Evolutionary conservation across 108 stramenopile genomes (phyloP), one percentile per base, ranked within the genome.

Genomic region (Skeletonema menzelii): DNA sequence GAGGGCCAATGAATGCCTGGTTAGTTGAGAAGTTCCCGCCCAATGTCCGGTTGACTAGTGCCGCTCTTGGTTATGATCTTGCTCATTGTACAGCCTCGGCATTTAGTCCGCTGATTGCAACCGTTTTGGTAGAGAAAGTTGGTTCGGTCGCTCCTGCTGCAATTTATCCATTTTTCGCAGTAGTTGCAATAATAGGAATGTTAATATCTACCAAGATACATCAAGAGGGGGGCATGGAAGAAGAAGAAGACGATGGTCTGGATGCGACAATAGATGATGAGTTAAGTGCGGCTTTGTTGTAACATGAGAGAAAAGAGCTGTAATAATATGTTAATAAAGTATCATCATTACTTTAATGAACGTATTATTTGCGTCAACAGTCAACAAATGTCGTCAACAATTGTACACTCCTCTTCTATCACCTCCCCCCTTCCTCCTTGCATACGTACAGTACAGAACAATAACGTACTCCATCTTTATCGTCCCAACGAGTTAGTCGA

Each of bases 1-100:
- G 88, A 5, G 91, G 76, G 0, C 91, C 91, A 19, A 73, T 89
- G 69, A 79, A 71, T 44, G 85, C 88, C 0, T 92, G 86, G 86
- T 65, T 89, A 5, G 82, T 88, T 10, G 88, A 92, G 59, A 86
- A 71, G 49, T 92, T 89, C 49, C 77, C 85, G 0, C 76, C 83
- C 8, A 76, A 88, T 31, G 65, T 80, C 31, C 56, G 91, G 22
- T 44, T 92, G 37, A 89, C 91, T 6, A 70, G 67, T 24, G 87
- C 81, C 5, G 81, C 83, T 13, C 56, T 92, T 15, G 88, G 91
- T 2, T 92, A 89, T 56, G 85, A 89, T 60, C 42, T 89, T 22
- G 77, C 86, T 7, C 86, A 86, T 58, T 81, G 83, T 11, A 72
- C 84, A 34, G 86, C 83, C 17, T 84, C 85, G 20, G 91, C 87